These are phyloP conservation scores for Phlebopus sp. DNA, from an alignment of 1,284 basidiomycete species.

Conservation along the genomic window DNA sequence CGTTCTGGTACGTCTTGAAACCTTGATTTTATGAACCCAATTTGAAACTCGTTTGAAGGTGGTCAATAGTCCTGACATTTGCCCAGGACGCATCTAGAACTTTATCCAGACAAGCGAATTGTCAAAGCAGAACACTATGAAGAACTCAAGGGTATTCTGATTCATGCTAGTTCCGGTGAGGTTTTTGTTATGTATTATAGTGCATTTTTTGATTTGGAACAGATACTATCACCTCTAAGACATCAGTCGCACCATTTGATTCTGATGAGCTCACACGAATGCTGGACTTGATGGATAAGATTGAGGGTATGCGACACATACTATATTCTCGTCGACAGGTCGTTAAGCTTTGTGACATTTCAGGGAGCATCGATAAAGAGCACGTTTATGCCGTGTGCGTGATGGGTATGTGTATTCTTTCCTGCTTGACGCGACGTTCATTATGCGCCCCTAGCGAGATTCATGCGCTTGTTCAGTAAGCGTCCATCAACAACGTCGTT, in stretches of 20 bases:
- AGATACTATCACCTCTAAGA: slow-evolving; percentile 7
- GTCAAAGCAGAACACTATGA: slow-evolving; percentile 7
- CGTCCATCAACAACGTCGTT: not conserved
- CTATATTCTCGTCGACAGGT: not conserved
- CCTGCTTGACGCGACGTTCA: not conserved
- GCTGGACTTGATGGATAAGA: slow-evolving; percentile 5
- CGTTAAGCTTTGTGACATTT: not conserved
- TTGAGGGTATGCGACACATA: slow-evolving; percentile 1
- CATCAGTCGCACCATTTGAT: slow-evolving; percentile 9
- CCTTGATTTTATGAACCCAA: not conserved
- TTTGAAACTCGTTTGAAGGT: not conserved
- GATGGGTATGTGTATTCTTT: not conserved
- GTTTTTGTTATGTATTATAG: slow-evolving; percentile 32
- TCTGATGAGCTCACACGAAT: slow-evolving; percentile 4
- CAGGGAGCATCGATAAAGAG: slow-evolving; percentile 6
- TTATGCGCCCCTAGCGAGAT: slow-evolving; percentile 4
- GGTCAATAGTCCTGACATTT: not conserved
- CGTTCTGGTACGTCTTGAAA: slow-evolving; percentile 1
- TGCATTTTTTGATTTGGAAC: not conserved
- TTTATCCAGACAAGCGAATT: slow-evolving; percentile 6
- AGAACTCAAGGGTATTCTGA: slow-evolving; percentile 11
- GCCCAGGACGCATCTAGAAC: slow-evolving; percentile 10
- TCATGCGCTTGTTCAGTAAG: slow-evolving; percentile 14
- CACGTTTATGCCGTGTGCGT: slow-evolving; percentile 4
- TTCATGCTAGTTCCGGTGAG: slow-evolving; percentile 11